A percentile compares a stretch with the other conserved stretches of the same genome.
Conservation (phyloP, 2,329 filamentous ascomycete genomes). For the Alternaria longipes region DNA sequence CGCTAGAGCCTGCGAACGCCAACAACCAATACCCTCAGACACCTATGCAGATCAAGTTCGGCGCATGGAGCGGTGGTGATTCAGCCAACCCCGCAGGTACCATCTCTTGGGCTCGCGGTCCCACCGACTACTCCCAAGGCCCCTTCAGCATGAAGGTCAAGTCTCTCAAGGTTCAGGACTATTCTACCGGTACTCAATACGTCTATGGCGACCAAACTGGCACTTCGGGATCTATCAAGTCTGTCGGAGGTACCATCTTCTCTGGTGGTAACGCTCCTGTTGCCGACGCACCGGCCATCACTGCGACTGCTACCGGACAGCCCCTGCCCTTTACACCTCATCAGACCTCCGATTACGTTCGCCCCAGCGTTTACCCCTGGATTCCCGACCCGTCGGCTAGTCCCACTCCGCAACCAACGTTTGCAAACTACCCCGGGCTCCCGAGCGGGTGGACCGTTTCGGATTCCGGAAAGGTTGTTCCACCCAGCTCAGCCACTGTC, state of each 20-base stretch:
- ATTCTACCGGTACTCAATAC: constrained; percentile 90
- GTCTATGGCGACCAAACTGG: constrained; percentile 81
- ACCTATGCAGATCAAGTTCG: constrained; percentile 93
- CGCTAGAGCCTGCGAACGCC: constrained; percentile 74
- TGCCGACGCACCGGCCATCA: constrained; percentile 67
- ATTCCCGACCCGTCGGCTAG: constrained; percentile 64
- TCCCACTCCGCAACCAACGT: constrained; percentile 57
- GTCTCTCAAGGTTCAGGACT: constrained; percentile 81
- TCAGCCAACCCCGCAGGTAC: constrained; percentile 80
- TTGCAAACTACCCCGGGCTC: constrained; percentile 65
- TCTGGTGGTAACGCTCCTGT: constrained; percentile 63
- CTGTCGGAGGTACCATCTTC: constrained; percentile 81
- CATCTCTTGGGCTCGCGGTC: constrained; percentile 87
- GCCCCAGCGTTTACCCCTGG: constrained; percentile 66
- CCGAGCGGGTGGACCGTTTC: constrained; percentile 85
- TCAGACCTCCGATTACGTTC: constrained; percentile 62
- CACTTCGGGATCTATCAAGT: constrained; percentile 80
- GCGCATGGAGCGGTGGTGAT: constrained; percentile 92
- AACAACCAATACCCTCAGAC: constrained; percentile 88
- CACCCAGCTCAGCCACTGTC: constrained; percentile 72
- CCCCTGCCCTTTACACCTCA: constrained; percentile 74
- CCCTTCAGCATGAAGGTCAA: constrained; percentile 89
- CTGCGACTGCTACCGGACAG: constrained; percentile 68
- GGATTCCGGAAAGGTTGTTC: constrained; percentile 79
- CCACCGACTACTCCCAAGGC: constrained; percentile 81